phyloP scores from a whole-genome alignment of 176 grass and related monocot species.

The Paspalum notatum region DNA sequence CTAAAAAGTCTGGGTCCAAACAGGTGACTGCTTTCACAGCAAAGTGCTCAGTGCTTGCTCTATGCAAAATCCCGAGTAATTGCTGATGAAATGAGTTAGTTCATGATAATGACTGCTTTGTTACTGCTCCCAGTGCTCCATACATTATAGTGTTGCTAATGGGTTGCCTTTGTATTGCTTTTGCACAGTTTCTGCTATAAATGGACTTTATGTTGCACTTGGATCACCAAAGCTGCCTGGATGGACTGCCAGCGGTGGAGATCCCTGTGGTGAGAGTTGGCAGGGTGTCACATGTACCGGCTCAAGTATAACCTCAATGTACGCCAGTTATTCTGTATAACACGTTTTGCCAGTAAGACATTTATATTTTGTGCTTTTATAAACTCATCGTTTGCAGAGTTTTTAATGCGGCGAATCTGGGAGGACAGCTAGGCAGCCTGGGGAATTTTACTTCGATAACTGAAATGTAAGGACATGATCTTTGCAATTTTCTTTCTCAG shows the following conservation, averaged over 20 bases:
- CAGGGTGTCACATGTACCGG: constrained; percentile 81
- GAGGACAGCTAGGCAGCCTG: constrained; percentile 66
- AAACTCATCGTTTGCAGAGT: constrained; percentile 58
- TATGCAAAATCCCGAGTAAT: constrained; percentile 10
- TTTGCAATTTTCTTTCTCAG: constrained; percentile 21
- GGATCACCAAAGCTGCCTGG: constrained; percentile 74
- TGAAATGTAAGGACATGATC: constrained; percentile 57
- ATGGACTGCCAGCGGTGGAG: constrained; percentile 78
- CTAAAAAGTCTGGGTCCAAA: too few species aligned
- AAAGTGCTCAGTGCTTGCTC: neutral
- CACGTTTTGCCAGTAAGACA: constrained; percentile 24
- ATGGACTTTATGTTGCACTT: constrained; percentile 69
- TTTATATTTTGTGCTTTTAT: constrained; percentile 51
- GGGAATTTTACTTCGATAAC: constrained; percentile 74
- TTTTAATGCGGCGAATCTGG: constrained; percentile 77
- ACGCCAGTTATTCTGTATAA: constrained; percentile 48
- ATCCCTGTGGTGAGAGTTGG: constrained; percentile 85
- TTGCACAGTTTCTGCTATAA: constrained; percentile 86
- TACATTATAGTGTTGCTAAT: constrained; percentile 1
- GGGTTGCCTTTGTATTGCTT: neutral
- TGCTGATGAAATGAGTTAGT: neutral
- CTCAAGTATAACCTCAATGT: constrained; percentile 85
- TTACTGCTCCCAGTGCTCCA: neutral
- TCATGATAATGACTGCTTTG: neutral
- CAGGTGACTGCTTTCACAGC: neutral